A percentile compares a stretch with the other conserved stretches of the same genome.
These are phyloP conservation scores for Phytopythium mirpurense DNA, from an alignment of 352 stramenopile species.

Conservation along the genomic window DNA sequence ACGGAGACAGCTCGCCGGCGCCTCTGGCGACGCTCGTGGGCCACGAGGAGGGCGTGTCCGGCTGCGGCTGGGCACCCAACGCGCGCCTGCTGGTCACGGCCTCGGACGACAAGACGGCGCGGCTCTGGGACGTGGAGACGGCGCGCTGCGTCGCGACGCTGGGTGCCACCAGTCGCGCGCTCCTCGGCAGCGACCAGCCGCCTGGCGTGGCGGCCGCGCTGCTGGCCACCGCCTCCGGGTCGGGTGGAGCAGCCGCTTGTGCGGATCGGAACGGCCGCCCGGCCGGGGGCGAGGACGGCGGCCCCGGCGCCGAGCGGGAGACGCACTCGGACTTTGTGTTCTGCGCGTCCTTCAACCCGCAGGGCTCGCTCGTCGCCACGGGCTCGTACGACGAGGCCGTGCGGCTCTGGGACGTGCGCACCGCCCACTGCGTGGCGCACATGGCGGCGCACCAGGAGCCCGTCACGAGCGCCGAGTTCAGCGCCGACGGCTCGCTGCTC, in stretches of 20 bases:
- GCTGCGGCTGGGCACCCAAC: constrained; percentile 89
- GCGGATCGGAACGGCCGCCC: too few relatives aligned
- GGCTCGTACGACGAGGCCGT: constrained; percentile 94
- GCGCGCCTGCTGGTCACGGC: constrained; percentile 88
- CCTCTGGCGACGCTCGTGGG: constrained; percentile 55
- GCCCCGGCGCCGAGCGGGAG: constrained; percentile 64
- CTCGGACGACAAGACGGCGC: constrained; percentile 94
- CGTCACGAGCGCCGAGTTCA: constrained; percentile 93
- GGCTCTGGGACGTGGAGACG: constrained; percentile 93
- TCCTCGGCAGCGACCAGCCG: constrained; percentile 17
- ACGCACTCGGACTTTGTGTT: constrained; percentile 95
- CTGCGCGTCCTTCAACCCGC: constrained; percentile 91
- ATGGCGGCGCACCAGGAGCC: constrained; percentile 93
- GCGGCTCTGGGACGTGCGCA: constrained; percentile 95
- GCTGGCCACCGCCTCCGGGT: background rate
- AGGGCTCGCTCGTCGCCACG: constrained; percentile 88
- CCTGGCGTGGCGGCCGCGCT: constrained; percentile 7
- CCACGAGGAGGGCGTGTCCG: constrained; percentile 93
- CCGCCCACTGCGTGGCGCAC: constrained; percentile 81
- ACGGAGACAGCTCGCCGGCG: constrained; percentile 8
- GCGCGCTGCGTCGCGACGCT: constrained; percentile 68
- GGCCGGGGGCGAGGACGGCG: constrained; percentile 6
- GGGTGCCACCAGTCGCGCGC: constrained; percentile 33
- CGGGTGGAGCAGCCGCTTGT: background rate
- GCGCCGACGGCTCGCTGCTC: constrained; percentile 92